Base-by-base conservation (phyloP, 2,329 filamentous ascomycete species). In the Aquanectria penicillioides region DNA sequence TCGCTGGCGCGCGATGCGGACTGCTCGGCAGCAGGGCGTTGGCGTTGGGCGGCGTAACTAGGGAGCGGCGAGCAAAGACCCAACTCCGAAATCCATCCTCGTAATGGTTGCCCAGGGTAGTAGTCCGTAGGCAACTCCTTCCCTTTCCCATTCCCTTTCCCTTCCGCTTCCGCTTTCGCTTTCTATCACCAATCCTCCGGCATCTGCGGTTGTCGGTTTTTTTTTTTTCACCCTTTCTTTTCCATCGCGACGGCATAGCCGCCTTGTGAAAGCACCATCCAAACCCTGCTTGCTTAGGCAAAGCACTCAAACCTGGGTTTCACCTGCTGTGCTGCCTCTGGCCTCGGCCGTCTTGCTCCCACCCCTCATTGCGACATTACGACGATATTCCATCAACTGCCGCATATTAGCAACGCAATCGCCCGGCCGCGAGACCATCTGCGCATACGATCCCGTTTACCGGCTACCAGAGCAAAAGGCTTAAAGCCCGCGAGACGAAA, bases 1-100 rank as follows among this genome's bases (percentile, higher is more conserved):
- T 48, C 20, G 31, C 25, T 33, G 36, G 17, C 13, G 15, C 23
- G 36, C 31, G 17, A 51, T 13, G 36, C 47, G 58, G 58, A 29
- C 49, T 36, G 23, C 47, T 57, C 52, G 57, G 57, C 57, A 48
- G 44, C 26, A 26, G 22, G 34, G 49, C 44, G 37, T n/a, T n/a
- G n/a, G n/a, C n/a, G 34, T 60, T 54, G 37, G 58, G 54, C 57
- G 44, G 13, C n/a, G n/a, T n/a, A 25, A 51, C 33, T 62, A 48
- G 56, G 52, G 41, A 50, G 43, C 52, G 47, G 41, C 43, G 43
- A 54, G n/a, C n/a, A n/a, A n/a, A n/a, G n/a, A 58, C 49, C 53
- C 49, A 60, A 59, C 51, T 62, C 44, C 48, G 38, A 26, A 43
- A 38, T 40, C 31, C 50, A 47, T 38, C 34, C 20, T 50, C 37